phyloP scores from a whole-genome alignment of 1,284 basidiomycete genomes.

The Cutaneotrichosporon mucoides region DNA sequence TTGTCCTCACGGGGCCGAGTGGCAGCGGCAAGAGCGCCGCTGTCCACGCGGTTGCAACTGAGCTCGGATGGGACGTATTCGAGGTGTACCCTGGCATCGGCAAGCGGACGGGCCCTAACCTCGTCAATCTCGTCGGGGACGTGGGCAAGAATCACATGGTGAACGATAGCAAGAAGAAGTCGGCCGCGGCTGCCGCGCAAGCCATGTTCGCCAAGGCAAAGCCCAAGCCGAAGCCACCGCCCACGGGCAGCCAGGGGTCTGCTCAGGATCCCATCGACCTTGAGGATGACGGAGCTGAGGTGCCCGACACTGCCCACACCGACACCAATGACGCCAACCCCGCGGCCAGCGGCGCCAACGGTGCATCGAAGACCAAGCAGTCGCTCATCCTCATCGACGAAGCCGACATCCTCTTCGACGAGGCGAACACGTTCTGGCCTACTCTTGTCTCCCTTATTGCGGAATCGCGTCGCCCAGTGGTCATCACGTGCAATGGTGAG shows the following conservation, averaged over 20 bases:
- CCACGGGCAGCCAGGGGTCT: slow-evolving; percentile 18
- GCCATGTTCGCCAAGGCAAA: slow-evolving; percentile 8
- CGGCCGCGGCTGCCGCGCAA: neutral
- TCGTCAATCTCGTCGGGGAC: slow-evolving; percentile 81
- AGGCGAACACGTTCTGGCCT: slow-evolving; percentile 89
- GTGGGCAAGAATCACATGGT: slow-evolving; percentile 89
- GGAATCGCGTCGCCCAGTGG: slow-evolving; percentile 75
- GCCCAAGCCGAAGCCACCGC: neutral
- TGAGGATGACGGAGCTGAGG: too few species aligned
- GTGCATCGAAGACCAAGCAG: slow-evolving; percentile 54
- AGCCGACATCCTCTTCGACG: slow-evolving; percentile 86
- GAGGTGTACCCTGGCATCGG: slow-evolving; percentile 97
- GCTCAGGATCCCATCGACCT: slow-evolving; percentile 30
- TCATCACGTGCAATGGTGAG: slow-evolving; percentile 89
- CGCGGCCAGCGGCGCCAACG: neutral
- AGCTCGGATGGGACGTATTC: slow-evolving; percentile 93
- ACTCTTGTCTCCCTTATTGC: slow-evolving; percentile 73
- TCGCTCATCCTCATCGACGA: slow-evolving; percentile 94
- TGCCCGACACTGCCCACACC: too few species aligned
- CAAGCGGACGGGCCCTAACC: slow-evolving; percentile 70
- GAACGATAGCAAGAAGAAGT: slow-evolving; percentile 12
- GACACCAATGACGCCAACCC: too few species aligned
- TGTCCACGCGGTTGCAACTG: slow-evolving; percentile 86
- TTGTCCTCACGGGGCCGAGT: slow-evolving; percentile 74
- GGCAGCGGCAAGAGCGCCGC: slow-evolving; percentile 90